Base-by-base conservation (phyloP, 2,329 filamentous ascomycete genomes). In the Neonectria ditissima region DNA sequence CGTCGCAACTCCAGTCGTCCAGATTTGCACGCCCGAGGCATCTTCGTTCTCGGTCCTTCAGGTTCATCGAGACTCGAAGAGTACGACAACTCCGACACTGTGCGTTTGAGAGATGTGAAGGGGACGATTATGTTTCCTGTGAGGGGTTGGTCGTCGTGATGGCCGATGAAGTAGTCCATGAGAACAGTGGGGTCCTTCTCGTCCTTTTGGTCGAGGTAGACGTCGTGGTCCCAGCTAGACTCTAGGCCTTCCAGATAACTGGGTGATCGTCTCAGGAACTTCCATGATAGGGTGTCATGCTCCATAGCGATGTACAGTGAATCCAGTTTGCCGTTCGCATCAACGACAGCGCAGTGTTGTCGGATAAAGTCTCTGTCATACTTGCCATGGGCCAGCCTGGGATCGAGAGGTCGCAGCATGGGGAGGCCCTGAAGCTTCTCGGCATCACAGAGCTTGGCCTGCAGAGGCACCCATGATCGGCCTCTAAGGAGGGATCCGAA, bases 251-350 rank as follows among this genome's bases (percentile, higher is more conserved):
- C 79, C 7, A 85, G 76, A 65, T 82, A 85, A 2, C 83, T 77
- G 1, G 83, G 81, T 4, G 83, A 80, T 34, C 80, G 77, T 57
- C 80, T 80, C 30, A 89, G 76, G 34, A 80, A 82, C 62, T 83
- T 80, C 87, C 87, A 89, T 2, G 85, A 86, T n/a, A 89, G 77
- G 7, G 81, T 83, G 59, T 85, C 82, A 6, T 80, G 72, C 13
- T 80, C 77, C 84, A 87, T 86, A 59, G 86, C 85, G 60, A 89
- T 87, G 68, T 89, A 89, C 14, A 89, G 75, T 20, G 86, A 87
- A 68, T 88, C 84, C 24, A 88, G 84, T 67, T 84, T 85, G 45
- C 86, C 87, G 56, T 80, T 81, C 4, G 79, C 77, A 50, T 87
- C 84, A 52, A 83, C 80, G 3, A 88, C 84, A n/a, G 85, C 87